Evolutionary conservation across 441 rosid genomes (phyloP).

Genomic region (Pelargonium myrrhifolium): DNA sequence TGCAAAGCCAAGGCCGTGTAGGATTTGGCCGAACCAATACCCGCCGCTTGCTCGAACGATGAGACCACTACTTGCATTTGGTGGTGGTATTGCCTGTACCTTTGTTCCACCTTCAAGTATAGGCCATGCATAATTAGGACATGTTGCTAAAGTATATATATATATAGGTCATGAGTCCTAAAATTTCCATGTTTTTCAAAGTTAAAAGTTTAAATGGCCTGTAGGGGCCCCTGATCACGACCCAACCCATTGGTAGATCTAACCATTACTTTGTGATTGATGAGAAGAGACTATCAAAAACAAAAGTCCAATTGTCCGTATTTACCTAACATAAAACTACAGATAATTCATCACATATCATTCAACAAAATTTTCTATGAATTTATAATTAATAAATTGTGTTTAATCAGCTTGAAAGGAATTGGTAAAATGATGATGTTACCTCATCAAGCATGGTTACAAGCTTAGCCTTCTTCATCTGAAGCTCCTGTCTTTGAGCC

Average conservation of each 20-base stretch:
- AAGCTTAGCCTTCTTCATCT: conserved; percentile 56
- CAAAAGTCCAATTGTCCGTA: not conserved
- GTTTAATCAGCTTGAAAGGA: too few relatives aligned
- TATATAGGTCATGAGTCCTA: too few relatives aligned
- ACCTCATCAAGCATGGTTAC: conserved; percentile 64
- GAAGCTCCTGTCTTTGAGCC: conserved; percentile 49
- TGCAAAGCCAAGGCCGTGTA: conserved; percentile 53
- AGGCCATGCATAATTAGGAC: too few relatives aligned
- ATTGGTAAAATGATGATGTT: not conserved
- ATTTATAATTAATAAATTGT: too few relatives aligned
- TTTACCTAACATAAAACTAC: not conserved
- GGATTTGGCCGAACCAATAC: conserved; percentile 49
- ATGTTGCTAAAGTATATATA: too few relatives aligned
- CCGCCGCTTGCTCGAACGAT: conserved; percentile 56
- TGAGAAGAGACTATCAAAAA: not conserved
- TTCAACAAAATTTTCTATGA: too few relatives aligned
- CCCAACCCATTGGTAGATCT: not conserved
- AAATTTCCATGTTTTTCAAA: too few relatives aligned
- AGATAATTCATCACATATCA: too few relatives aligned
- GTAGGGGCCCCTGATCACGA: not conserved
- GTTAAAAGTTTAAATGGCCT: too few relatives aligned
- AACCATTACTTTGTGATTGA: not conserved
- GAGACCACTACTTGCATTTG: conserved; percentile 49
- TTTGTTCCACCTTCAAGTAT: conserved; percentile 46
- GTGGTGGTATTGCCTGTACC: conserved; percentile 54